Evolutionary conservation across 768 basidiomycete genomes (phyloP), one percentile per base, ranked within the genome.

Genomic region (Kwoniella mangroviensis): DNA sequence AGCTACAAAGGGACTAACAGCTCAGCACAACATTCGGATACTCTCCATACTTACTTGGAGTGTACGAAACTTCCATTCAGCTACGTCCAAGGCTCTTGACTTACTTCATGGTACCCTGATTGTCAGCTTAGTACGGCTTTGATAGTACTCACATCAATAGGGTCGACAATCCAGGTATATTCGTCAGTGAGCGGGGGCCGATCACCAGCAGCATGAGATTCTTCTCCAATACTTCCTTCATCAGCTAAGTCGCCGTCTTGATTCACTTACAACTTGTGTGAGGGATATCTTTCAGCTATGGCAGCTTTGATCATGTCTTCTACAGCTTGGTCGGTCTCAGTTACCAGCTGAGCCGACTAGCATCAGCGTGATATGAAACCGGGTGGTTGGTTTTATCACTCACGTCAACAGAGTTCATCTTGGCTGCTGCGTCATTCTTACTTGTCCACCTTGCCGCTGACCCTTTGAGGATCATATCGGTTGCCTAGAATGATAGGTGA

Each of bases 91-190:
- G 4, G 17, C 26, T 51, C 6, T 1, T 12, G 10, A 73, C 75
- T 63, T 51, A 76, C 75, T 76, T 76, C 70, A 73, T 76, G 5
- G 75, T 76, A 3, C 75, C 75, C 75, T 76, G n/a, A 2, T 11
- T 1, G 42, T 68, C 58, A 63, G 64, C 63, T 15, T 11, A 2
- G 22, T 5, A 26, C 43, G 7, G 28, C 2, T 21, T n/a, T 49
- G 42, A 17, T 10, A 17, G 6, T 19, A 72, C 77, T 63, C 51
- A 78, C 94, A 65, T 84, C 84, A 67, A 97, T 96, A 41, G 95
- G 95, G 81, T 98, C 95, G 54, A 96, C 92, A 75, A 95, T 96
- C 85, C 91, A 98, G 0, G 95, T 98, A 3, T 92, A 94, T 34
- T 90, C 89, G 74, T 96, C 91, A 2, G 92, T 92, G 69, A 95